A percentile compares a stretch with the other conserved stretches of the same genome.
Evolutionary conservation across 306 rosid genomes (phyloP).

Genomic region (Glycine tomentella): DNA sequence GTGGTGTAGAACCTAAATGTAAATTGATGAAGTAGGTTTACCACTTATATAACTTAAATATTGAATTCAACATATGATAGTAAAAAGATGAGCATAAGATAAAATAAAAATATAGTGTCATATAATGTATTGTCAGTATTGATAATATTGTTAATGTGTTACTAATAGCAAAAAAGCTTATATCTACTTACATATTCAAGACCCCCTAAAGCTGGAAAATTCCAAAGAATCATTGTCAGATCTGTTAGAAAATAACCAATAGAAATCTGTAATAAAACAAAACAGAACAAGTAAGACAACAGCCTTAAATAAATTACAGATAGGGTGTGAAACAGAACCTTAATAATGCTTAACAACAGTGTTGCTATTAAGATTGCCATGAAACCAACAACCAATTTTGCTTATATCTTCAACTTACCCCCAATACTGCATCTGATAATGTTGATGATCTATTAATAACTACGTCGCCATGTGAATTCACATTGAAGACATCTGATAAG

Average conservation of each 20-base stretch:
- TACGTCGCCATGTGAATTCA: conserved; percentile 50
- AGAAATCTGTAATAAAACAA: conserved; percentile 61
- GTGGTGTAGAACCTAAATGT: conserved; percentile 74
- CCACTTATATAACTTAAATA: not conserved
- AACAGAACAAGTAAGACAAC: conserved; percentile 13
- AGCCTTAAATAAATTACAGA: not conserved
- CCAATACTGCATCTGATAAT: conserved; percentile 60
- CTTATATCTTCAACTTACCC: conserved; percentile 57
- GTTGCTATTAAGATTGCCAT: not conserved
- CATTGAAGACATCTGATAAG: conserved; percentile 61
- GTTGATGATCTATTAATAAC: conserved; percentile 58
- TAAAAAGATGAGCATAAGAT: not conserved
- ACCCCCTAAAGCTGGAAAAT: conserved; percentile 82
- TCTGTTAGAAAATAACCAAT: conserved; percentile 78
- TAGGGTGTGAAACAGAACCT: not conserved
- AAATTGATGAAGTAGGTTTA: conserved; percentile 30
- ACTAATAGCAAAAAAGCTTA: conserved; percentile 14
- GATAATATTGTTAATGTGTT: not conserved
- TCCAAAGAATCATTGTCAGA: conserved; percentile 76
- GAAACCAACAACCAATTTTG: conserved; percentile 19
- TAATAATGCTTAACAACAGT: not conserved
- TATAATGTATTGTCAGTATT: not conserved
- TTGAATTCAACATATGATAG: not conserved
- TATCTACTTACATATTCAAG: conserved; percentile 73
- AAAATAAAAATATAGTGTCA: not conserved